A percentile compares a stretch with the other conserved stretches of the same genome.
These are phyloP conservation scores for Aspergillus jensenii DNA, from an alignment of 2,329 filamentous ascomycete genomes.

Conservation along the genomic window DNA sequence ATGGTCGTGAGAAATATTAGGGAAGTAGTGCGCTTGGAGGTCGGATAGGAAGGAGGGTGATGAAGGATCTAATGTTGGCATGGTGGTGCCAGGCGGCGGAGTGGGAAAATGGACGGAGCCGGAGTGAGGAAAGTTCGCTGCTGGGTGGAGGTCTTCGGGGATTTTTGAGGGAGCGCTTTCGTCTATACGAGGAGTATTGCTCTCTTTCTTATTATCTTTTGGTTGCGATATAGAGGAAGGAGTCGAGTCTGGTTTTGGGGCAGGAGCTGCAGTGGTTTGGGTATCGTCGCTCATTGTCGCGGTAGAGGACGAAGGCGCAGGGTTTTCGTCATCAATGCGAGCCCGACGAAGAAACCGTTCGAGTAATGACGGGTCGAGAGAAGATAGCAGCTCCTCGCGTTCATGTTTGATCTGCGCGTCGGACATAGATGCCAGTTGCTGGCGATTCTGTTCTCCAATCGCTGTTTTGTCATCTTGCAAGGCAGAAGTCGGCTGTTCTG, in stretches of 20 bases:
- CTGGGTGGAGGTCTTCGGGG: conserved; percentile 41
- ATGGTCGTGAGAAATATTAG: conserved; percentile 79
- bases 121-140: conserved; percentile 37
- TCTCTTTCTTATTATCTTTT: conserved; percentile 4
- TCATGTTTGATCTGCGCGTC: conserved; percentile 77
- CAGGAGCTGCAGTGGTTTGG: neutral
- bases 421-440: conserved; percentile 75
- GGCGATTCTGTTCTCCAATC: conserved; percentile 81
- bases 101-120: conserved; percentile 46
- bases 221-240: neutral
- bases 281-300: conserved; percentile 3
- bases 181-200: conserved; percentile 20
- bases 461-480: conserved; percentile 59
- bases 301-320: conserved; percentile 7
- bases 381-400: conserved; percentile 74
- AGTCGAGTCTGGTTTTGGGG: conserved; percentile 2
- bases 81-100: conserved; percentile 45
- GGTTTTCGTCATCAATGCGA: conserved; percentile 65
- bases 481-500: neutral
- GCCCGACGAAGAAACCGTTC: conserved; percentile 74
- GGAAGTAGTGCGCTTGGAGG: conserved; percentile 92
- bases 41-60: conserved; percentile 80
- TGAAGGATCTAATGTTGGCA: conserved; percentile 76
- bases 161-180: conserved; percentile 36
- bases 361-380: conserved; percentile 72